phyloP scores from a whole-genome alignment of 768 basidiomycete species.

The Tylopilus vinaceipallidus region DNA sequence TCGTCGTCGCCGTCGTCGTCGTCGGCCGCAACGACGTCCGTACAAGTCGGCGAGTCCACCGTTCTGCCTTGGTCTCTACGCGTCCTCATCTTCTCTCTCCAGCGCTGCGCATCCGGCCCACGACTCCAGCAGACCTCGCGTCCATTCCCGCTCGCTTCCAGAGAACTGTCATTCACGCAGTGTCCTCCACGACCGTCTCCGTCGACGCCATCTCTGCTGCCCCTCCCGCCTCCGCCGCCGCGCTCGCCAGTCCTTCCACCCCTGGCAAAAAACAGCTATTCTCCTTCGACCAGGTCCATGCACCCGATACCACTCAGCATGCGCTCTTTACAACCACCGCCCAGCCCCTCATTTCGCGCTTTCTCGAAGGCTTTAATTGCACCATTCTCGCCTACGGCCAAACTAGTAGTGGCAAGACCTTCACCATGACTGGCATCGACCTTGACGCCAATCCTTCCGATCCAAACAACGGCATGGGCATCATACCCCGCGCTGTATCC shows the following conservation, averaged over 20 bases:
- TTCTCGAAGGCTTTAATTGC: constrained; percentile 94
- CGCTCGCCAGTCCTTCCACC: constrained; percentile 45
- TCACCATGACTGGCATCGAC: constrained; percentile 96
- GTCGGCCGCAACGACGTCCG: constrained; percentile 69
- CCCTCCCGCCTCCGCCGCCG: constrained; percentile 49
- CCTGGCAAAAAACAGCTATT: constrained; percentile 80
- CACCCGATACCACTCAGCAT: constrained; percentile 81
- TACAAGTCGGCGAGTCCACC: constrained; percentile 86
- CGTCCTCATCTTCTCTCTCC: constrained; percentile 15
- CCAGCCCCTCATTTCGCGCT: constrained; percentile 80
- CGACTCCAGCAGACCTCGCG: constrained; percentile 76
- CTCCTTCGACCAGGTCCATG: constrained; percentile 92
- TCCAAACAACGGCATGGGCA: constrained; percentile 83
- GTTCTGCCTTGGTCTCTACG: neutral
- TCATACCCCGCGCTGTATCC: constrained; percentile 91
- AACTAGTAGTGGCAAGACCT: constrained; percentile 41
- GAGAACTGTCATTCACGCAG: constrained; percentile 79
- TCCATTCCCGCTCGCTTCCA: constrained; percentile 95
- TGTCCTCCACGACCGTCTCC: constrained; percentile 70
- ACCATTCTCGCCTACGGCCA: constrained; percentile 48
- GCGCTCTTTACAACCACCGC: constrained; percentile 84
- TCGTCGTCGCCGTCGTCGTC: constrained; percentile 63
- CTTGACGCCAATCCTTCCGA: constrained; percentile 85
- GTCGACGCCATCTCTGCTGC: constrained; percentile 69
- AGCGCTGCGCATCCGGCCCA: constrained; percentile 91